Conservation (phyloP, 352 stramenopile species). For the Elongisporangium undulatum region DNA sequence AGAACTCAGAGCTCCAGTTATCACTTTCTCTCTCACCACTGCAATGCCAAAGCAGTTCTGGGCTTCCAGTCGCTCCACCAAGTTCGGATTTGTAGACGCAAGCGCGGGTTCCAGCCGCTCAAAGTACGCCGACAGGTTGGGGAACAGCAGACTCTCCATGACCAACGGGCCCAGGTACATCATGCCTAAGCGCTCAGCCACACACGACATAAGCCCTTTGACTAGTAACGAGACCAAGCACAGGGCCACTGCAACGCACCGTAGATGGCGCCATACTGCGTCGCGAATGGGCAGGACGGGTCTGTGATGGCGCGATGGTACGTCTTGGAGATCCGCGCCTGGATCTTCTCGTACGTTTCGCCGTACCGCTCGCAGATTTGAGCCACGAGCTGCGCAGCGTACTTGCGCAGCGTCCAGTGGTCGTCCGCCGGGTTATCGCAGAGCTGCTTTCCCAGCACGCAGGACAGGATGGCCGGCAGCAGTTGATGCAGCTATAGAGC, state of each 20-base stretch:
- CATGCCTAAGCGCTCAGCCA: constrained; percentile 38
- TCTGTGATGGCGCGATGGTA: constrained; percentile 87
- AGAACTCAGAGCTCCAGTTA: too few species aligned
- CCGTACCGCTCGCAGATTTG: constrained; percentile 85
- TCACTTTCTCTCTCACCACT: too few species aligned
- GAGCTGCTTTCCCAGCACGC: constrained; percentile 87
- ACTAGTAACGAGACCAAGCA: not conserved
- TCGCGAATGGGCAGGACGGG: constrained; percentile 73
- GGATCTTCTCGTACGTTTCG: constrained; percentile 91
- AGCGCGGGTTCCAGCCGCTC: constrained; percentile 76
- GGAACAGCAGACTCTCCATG: constrained; percentile 92
- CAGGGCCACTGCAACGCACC: constrained; percentile 27
- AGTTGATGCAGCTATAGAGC: constrained; percentile 87
- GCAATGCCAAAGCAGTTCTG: constrained; percentile 86
- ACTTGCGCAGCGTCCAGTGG: constrained; percentile 90
- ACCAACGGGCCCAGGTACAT: constrained; percentile 90
- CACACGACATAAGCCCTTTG: not conserved
- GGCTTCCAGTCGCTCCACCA: constrained; percentile 78
- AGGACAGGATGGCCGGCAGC: constrained; percentile 91
- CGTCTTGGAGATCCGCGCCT: constrained; percentile 89
- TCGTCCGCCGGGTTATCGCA: constrained; percentile 84
- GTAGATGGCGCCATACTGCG: constrained; percentile 91
- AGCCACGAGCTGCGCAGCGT: constrained; percentile 71
- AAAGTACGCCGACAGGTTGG: constrained; percentile 86
- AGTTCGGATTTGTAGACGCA: constrained; percentile 63